Evolutionary conservation across 2,329 filamentous ascomycete species (phyloP).

Genomic region (Alternaria postmessia): DNA sequence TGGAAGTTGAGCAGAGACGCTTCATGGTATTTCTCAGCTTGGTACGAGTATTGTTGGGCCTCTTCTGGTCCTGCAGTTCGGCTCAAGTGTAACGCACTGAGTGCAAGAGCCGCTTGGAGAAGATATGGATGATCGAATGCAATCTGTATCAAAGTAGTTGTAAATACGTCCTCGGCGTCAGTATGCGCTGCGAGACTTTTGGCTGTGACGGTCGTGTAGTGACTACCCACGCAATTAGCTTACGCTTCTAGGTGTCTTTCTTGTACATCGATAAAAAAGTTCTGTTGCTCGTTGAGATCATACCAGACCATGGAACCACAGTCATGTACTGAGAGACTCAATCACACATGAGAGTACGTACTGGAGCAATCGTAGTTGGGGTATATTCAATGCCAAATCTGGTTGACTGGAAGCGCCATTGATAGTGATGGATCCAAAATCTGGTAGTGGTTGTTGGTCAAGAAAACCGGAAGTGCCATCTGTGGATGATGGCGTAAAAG

Average conservation of each 20-base stretch:
- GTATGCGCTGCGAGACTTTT: slow-evolving; percentile 29
- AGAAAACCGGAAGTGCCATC: slow-evolving; percentile 16
- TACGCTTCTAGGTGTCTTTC: background rate
- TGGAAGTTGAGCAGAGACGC: slow-evolving; percentile 32
- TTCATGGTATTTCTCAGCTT: slow-evolving; percentile 35
- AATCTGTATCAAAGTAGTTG: slow-evolving; percentile 38
- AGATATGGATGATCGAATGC: slow-evolving; percentile 55
- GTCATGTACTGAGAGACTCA: background rate
- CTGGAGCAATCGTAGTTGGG: slow-evolving; percentile 42
- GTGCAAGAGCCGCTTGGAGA: slow-evolving; percentile 55
- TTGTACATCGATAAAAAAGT: background rate
- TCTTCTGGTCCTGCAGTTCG: slow-evolving; percentile 36
- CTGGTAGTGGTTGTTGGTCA: slow-evolving; percentile 12
- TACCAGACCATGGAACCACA: background rate
- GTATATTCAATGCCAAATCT: slow-evolving; percentile 26
- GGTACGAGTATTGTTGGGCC: slow-evolving; percentile 22
- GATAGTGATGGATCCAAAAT: background rate
- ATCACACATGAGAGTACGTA: slow-evolving; percentile 5
- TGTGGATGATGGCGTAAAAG: slow-evolving; percentile 26
- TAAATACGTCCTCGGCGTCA: slow-evolving; percentile 29
- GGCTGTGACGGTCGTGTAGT: slow-evolving; percentile 42
- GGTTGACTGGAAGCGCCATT: slow-evolving; percentile 2
- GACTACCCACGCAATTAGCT: slow-evolving; percentile 13
- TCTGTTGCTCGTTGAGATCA: background rate
- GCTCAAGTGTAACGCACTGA: slow-evolving; percentile 56